A percentile compares a stretch with the other conserved stretches of the same genome.
phyloP scores from a whole-genome alignment of 495 filamentous ascomycete species.

The Filosporella fistucella region DNA sequence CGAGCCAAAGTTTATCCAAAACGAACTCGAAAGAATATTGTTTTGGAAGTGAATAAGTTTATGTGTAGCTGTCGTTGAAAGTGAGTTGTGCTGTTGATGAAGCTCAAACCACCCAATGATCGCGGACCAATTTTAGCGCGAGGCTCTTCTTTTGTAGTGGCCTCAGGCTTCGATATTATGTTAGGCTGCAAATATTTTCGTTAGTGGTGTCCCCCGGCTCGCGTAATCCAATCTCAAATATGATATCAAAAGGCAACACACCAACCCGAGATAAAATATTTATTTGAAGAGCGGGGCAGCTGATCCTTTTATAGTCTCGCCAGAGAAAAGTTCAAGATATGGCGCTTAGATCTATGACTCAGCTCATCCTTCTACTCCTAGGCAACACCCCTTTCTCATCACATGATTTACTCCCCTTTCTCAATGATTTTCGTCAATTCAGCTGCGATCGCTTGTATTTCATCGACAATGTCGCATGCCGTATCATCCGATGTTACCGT shows the following conservation, averaged over 20 bases:
- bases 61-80: too few relatives aligned
- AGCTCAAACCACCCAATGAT: too few relatives aligned
- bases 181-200: background rate
- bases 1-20: too few relatives aligned
- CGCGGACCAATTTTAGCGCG: too few relatives aligned
- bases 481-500: background rate
- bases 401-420: constrained; percentile 19
- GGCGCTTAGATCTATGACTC: constrained; percentile 21
- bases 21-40: too few relatives aligned
- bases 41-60: too few relatives aligned
- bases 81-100: too few relatives aligned
- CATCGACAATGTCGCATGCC: too few relatives aligned
- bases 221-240: background rate
- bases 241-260: constrained; percentile 19
- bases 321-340: background rate
- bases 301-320: constrained; percentile 21
- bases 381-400: constrained; percentile 11
- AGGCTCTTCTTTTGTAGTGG: too few relatives aligned
- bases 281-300: constrained; percentile 13
- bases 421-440: background rate
- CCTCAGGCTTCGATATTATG: background rate
- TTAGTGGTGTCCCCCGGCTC: too few relatives aligned
- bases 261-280: constrained; percentile 6
- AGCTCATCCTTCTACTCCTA: too few relatives aligned
- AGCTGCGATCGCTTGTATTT: background rate